Evolutionary conservation across 495 filamentous ascomycete species (phyloP).

Genomic region (Xylaria telfairii): DNA sequence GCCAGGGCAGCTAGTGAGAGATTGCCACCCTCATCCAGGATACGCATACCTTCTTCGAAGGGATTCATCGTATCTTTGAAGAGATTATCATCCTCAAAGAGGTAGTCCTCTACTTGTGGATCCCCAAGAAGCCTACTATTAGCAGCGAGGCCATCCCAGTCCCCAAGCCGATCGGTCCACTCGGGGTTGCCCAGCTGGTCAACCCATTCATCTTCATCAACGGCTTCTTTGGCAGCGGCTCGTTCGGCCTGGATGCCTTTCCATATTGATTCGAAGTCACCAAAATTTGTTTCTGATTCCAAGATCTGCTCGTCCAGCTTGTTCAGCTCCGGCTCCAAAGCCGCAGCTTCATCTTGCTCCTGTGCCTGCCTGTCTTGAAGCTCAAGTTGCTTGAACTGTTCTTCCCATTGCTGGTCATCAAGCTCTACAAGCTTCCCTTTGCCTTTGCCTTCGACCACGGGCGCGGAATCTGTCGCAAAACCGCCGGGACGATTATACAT

Average conservation of each 20-base stretch:
- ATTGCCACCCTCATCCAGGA: constrained; percentile 91
- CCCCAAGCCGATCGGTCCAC: constrained; percentile 71
- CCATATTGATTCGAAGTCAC: constrained; percentile 91
- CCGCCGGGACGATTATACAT: constrained; percentile 62
- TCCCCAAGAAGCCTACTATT: constrained; percentile 67
- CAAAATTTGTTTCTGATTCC: constrained; percentile 66
- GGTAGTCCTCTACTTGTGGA: constrained; percentile 83
- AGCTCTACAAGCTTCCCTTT: constrained; percentile 97
- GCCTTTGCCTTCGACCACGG: constrained; percentile 53
- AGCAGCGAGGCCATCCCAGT: constrained; percentile 51
- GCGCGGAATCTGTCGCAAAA: constrained; percentile 46
- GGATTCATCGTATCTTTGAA: constrained; percentile 79
- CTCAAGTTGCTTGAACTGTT: constrained; percentile 91
- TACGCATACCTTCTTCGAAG: constrained; percentile 87
- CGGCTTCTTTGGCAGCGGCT: constrained; percentile 70
- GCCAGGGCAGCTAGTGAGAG: constrained; percentile 91
- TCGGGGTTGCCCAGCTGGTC: constrained; percentile 71
- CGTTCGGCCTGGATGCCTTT: constrained; percentile 83
- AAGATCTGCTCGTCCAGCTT: constrained; percentile 71
- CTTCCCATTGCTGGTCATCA: constrained; percentile 93
- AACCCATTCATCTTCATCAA: constrained; percentile 67
- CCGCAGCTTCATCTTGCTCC: constrained; percentile 70
- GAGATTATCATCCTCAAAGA: constrained; percentile 92
- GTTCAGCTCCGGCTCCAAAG: constrained; percentile 88
- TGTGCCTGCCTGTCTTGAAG: constrained; percentile 64